These are phyloP conservation scores for Musa beccarii DNA, from an alignment of 176 grass and related monocot species.

Conservation along the genomic window DNA sequence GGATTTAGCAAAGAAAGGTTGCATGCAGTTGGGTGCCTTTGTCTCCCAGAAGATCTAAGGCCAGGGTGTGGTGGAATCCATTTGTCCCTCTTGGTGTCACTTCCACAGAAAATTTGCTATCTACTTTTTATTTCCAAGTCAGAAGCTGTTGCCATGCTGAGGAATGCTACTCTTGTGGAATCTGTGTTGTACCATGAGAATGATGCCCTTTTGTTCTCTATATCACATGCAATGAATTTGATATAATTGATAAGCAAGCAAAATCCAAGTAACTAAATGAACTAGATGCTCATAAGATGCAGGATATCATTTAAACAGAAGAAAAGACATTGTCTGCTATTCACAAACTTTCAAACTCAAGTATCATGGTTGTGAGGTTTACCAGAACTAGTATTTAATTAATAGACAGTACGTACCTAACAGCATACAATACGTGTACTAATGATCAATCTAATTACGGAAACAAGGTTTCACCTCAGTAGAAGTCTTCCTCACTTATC, in stretches of 20 bases:
- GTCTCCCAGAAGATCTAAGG: conserved; percentile 6
- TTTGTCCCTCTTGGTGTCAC: not conserved
- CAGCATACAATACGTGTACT: too few relatives aligned
- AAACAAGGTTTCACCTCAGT: too few relatives aligned
- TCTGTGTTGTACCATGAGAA: not conserved
- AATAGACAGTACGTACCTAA: too few relatives aligned
- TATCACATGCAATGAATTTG: not conserved
- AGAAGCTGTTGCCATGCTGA: not conserved
- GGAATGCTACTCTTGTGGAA: not conserved
- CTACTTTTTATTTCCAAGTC: not conserved
- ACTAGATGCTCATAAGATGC: too few relatives aligned
- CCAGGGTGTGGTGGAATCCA: not conserved
- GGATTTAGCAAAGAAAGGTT: conserved; percentile 2
- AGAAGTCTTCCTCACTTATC: too few relatives aligned
- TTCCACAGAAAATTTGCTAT: not conserved
- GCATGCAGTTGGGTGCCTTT: conserved; percentile 11
- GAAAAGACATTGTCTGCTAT: too few relatives aligned
- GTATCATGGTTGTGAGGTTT: too few relatives aligned
- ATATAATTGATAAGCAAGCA: not conserved
- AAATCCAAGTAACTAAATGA: too few relatives aligned
- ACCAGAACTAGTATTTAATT: too few relatives aligned
- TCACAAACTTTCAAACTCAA: too few relatives aligned
- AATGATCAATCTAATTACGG: too few relatives aligned
- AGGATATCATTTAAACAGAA: too few relatives aligned
- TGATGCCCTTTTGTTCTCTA: not conserved